A percentile compares a stretch with the other conserved stretches of the same genome.
Conservation (phyloP, 768 basidiomycete genomes). For the Daedaleopsis sinensis region DNA sequence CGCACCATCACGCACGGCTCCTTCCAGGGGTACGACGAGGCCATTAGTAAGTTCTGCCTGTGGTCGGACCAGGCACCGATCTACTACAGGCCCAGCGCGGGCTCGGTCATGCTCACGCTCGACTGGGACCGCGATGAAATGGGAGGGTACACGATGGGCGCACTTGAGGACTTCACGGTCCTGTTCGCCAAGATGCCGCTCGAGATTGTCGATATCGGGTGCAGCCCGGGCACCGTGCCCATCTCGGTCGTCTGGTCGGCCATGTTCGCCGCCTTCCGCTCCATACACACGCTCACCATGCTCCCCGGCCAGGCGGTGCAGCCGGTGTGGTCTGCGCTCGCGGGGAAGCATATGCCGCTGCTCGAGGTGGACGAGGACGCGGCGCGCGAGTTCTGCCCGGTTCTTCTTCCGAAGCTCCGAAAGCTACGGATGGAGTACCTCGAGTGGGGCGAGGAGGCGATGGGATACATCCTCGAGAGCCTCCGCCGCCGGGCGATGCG, state of each 20-base stretch:
- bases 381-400: not conserved
- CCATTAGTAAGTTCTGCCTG: too few species aligned
- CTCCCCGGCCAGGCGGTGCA: not conserved
- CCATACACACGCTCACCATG: not conserved
- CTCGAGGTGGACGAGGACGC: too few species aligned
- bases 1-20: too few species aligned
- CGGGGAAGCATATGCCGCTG: not conserved
- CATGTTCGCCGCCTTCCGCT: not conserved
- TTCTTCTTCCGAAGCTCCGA: not conserved
- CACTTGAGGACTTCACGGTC: not conserved
- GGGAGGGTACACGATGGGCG: too few species aligned
- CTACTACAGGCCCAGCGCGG: too few species aligned
- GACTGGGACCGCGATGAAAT: too few species aligned
- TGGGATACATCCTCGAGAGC: not conserved
- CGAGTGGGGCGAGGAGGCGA: not conserved
- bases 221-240: not conserved
- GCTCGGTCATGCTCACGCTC: too few species aligned
- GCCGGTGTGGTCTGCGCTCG: not conserved
- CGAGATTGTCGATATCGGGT: not conserved
- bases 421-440: not conserved
- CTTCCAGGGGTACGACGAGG: too few species aligned
- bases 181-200: not conserved
- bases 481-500: not conserved
- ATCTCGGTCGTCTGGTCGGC: not conserved
- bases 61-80: too few species aligned